phyloP scores from a whole-genome alignment of 345 rosid genomes.

The Geranium rotundifolium region DNA sequence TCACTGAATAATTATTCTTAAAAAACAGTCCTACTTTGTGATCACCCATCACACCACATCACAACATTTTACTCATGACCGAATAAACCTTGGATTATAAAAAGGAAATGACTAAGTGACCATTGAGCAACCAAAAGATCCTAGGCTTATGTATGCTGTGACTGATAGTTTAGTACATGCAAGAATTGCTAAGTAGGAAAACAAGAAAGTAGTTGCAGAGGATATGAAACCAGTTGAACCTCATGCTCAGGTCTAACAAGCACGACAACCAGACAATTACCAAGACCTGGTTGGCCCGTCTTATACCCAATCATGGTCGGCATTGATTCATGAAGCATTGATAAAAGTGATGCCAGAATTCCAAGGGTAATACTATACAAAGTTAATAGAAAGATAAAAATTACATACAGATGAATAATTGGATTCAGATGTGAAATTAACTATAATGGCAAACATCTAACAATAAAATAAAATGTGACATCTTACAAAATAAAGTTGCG shows the following conservation, averaged over 20 bases:
- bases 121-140: slow-evolving; percentile 19
- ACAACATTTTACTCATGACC: slow-evolving; percentile 24
- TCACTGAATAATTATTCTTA: background rate
- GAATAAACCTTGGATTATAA: background rate
- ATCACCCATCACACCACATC: slow-evolving; percentile 22
- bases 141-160: slow-evolving; percentile 26
- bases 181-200: slow-evolving; percentile 5
- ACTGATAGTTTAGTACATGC: slow-evolving; percentile 18
- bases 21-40: no score
- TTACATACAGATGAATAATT: no score
- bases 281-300: no score
- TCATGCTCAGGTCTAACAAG: slow-evolving; percentile 1
- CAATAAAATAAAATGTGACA: background rate
- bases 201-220: slow-evolving; percentile 17
- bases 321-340: no score
- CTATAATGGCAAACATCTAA: background rate
- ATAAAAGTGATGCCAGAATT: no score
- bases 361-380: no score
- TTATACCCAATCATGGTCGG: no score
- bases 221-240: slow-evolving; percentile 17
- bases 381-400: no score
- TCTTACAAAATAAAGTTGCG: background rate
- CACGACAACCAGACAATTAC: background rate
- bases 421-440: no score
- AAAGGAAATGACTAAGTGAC: slow-evolving; percentile 20